Evolutionary conservation across 371 early-diverging fungal species (phyloP), one percentile per base, ranked within the genome.

Genomic region (Chytridium lagenaria): DNA sequence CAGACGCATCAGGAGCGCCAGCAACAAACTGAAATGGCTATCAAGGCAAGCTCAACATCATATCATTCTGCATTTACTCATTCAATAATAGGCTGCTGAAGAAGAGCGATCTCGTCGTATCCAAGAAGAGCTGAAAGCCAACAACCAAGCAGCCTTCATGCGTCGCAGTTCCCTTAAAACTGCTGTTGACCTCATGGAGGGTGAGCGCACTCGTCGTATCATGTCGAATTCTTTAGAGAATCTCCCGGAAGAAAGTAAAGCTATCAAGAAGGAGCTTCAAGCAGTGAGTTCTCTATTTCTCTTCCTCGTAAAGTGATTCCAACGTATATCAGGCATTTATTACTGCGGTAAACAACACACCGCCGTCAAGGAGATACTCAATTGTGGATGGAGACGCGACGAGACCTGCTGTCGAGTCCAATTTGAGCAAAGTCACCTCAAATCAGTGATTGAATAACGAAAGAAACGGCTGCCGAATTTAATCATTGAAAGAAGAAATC

Each of bases 11-110:
- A 34, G 19, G 15, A 34, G 19, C 31, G 61, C 12, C 61, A 61
- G 23, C 3, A 61, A 26, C 61, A 61, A 26, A 61, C 61, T 33
- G 61, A 61, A 61, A 28, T 61, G 61, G 61, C 61, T 3, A 61
- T 61, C 23, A 61, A 61, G 55, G 55, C 23, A 52, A 44, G 44
- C 44, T 44, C n/a, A n/a, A n/a, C 44, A 44, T 44, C 12, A 7
- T 19, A 44, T 44, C 44, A 7, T 44, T 44, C 7, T 44, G 12
- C 44, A 12, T 52, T 52, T 52, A 23, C 12, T 26, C 26, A 15
- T 52, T 5, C 55, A 52, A 44, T 44, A 44, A 44, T 44, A 52
- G 37, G 61, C 61, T 7, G 61, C 61, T 10, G 61, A 61, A 37
- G 61, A 61, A 61, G 61, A 61, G 23, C 7, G 61, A 30, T 12